Percentiles rank a stretch among this genome's conserved stretches.
Conservation (phyloP, 495 filamentous ascomycete species). For the Aspergillus cristatus region DNA sequence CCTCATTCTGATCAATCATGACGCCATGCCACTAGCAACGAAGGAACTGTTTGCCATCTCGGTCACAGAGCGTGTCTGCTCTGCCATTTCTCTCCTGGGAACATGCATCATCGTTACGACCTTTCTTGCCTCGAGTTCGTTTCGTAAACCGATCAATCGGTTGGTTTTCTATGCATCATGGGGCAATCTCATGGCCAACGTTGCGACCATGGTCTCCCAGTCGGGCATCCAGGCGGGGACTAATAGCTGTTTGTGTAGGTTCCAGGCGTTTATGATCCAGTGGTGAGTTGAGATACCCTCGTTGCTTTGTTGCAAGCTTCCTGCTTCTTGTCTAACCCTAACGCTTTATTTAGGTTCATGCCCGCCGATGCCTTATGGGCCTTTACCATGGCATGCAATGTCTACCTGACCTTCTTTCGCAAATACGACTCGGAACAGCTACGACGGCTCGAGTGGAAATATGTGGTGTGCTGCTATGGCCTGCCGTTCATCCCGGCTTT, state of each 20-base stretch:
- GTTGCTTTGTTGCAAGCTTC: not conserved
- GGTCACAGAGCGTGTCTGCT: slow-evolving; percentile 57
- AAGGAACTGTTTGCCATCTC: slow-evolving; percentile 36
- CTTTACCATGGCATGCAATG: slow-evolving; percentile 80
- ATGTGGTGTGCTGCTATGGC: slow-evolving; percentile 66
- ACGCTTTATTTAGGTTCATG: slow-evolving; percentile 47
- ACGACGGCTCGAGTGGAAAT: slow-evolving; percentile 60
- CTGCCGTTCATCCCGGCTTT: slow-evolving; percentile 63
- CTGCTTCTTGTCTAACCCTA: slow-evolving; percentile 1
- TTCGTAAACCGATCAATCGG: slow-evolving; percentile 78
- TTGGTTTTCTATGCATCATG: slow-evolving; percentile 79
- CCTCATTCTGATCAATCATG: slow-evolving; percentile 1
- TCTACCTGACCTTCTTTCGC: slow-evolving; percentile 77
- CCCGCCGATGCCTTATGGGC: slow-evolving; percentile 74
- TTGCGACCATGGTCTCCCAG: slow-evolving; percentile 65
- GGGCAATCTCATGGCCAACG: slow-evolving; percentile 73
- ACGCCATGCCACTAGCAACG: slow-evolving; percentile 15
- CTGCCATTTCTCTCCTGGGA: slow-evolving; percentile 62
- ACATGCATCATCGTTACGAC: slow-evolving; percentile 66
- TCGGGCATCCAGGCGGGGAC: slow-evolving; percentile 37
- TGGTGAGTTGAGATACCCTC: too few species aligned
- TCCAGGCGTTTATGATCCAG: slow-evolving; percentile 67
- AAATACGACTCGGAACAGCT: slow-evolving; percentile 61
- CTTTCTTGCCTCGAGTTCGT: slow-evolving; percentile 41
- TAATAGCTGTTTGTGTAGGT: slow-evolving; percentile 53